A percentile compares a stretch with the other conserved stretches of the same genome.
Conservation (phyloP, 352 stramenopile genomes). For the Aphanomyces stellatus region DNA sequence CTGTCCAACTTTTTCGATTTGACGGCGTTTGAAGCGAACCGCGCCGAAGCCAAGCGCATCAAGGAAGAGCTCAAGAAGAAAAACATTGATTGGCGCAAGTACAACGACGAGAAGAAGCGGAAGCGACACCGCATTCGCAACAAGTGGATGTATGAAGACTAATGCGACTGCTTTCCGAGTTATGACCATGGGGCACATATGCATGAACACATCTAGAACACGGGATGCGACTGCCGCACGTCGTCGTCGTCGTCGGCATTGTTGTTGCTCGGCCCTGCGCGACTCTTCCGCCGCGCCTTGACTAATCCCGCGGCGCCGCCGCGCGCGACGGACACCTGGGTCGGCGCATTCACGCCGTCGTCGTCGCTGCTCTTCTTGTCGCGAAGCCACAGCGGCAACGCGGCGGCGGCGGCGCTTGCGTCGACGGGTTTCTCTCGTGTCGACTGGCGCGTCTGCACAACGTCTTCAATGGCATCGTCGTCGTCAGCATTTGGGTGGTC, state of each 20-base stretch:
- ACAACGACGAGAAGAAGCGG: conserved; percentile 75
- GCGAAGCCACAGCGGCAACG: neutral
- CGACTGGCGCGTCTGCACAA: conserved; percentile 27
- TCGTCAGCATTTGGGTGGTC: neutral
- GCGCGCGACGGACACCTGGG: conserved; percentile 17
- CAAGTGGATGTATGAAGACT: conserved; percentile 80
- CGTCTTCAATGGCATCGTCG: neutral
- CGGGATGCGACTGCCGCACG: neutral
- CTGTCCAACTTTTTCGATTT: conserved; percentile 86
- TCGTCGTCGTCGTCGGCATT: conserved; percentile 40
- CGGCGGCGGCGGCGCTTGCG: conserved; percentile 26
- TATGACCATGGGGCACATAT: neutral
- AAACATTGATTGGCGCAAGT: conserved; percentile 83
- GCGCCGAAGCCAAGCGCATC: conserved; percentile 56
- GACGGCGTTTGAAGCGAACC: conserved; percentile 67
- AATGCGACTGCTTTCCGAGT: conserved; percentile 12
- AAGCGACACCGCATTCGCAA: conserved; percentile 80
- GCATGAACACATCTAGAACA: neutral
- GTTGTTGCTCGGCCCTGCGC: conserved; percentile 28
- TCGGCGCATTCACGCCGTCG: neutral
- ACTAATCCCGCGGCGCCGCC: conserved; percentile 52
- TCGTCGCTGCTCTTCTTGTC: neutral
- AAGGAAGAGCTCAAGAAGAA: conserved; percentile 79
- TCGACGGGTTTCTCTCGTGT: conserved; percentile 24
- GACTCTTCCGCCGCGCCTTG: conserved; percentile 60